Evolutionary conservation across 2,329 filamentous ascomycete species (phyloP).

Genomic region (Fusarium sp.): DNA sequence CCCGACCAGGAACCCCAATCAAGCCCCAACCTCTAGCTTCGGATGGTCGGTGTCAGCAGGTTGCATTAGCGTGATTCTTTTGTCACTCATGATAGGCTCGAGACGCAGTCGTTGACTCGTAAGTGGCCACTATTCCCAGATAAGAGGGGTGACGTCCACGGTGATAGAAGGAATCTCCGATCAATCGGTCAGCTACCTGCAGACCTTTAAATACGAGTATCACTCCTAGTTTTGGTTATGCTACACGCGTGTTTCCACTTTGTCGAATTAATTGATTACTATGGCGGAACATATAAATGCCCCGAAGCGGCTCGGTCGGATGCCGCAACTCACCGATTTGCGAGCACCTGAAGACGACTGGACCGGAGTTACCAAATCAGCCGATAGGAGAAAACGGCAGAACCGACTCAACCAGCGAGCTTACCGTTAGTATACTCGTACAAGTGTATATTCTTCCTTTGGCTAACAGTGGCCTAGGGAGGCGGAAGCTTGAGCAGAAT

Average conservation of each 20-base stretch:
- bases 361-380: conserved; percentile 38
- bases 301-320: conserved; percentile 13
- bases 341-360: conserved; percentile 37
- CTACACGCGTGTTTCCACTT: not conserved
- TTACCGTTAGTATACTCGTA: conserved; percentile 28
- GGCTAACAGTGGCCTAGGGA: conserved; percentile 18
- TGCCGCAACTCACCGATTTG: conserved; percentile 29
- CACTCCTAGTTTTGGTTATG: not conserved
- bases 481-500: conserved; percentile 26
- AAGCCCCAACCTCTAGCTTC: not conserved
- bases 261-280: not conserved
- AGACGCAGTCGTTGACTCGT: not conserved
- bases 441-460: not conserved
- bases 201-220: not conserved
- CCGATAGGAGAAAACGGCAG: conserved; percentile 38
- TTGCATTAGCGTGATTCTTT: conserved; percentile 37
- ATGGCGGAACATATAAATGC: conserved; percentile 15
- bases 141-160: not conserved
- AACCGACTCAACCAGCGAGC: conserved; percentile 42
- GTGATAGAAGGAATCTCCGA: not conserved
- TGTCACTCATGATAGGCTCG: not conserved
- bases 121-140: not conserved
- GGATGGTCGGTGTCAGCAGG: conserved; percentile 32
- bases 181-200: not conserved
- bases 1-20: conserved; percentile 1